Evolutionary conservation across 1,284 basidiomycete genomes (phyloP), one percentile per base, ranked within the genome.

Genomic region (Ganoderma lucidum): DNA sequence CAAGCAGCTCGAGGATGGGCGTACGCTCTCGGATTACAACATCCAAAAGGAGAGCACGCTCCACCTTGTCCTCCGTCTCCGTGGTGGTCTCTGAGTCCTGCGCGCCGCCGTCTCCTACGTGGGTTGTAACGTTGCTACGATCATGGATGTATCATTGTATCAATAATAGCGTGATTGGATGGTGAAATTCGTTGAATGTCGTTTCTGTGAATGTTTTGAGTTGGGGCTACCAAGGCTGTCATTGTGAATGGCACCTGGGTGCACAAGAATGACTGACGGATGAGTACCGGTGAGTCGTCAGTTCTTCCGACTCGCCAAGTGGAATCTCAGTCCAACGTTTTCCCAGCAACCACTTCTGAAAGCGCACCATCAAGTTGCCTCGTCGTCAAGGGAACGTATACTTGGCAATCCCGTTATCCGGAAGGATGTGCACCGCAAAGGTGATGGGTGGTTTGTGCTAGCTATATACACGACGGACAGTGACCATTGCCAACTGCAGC

Each of bases 11-110:
- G 76, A 78, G 68, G 75, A 76, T 53, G 76, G 76, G 35, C 74
- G 76, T 35, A 76, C 75, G 17, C 74, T 77, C 53, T 75, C 75
- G 44, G 75, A 76, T 56, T 77, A 78, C 84, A 96, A 93, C 79
- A 91, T 91, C 41, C 89, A 90, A 83, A 90, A 90, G 79, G 90
- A 91, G 79, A 85, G 85, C 3, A 90, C 89, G 0, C 82, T 90
- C 42, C 88, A 90, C 70, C 86, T 75, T 68, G 88, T 90, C 58
- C 89, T 96, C 73, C 93, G 93, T 82, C 90, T 96, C 67, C 92
- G 93, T 81, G 94, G 94, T 78, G 94, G 94, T 28, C 59, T 74
- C 65, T 77, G 73, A 76, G 66, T 30, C 63, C 63, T 19, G 65
- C 23, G 23, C 23, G 23, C 23, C 23, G 23, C 23, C 23, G 23